Evolutionary conservation across 2,329 filamentous ascomycete species (phyloP).

Genomic region (Verticillium isaacii): DNA sequence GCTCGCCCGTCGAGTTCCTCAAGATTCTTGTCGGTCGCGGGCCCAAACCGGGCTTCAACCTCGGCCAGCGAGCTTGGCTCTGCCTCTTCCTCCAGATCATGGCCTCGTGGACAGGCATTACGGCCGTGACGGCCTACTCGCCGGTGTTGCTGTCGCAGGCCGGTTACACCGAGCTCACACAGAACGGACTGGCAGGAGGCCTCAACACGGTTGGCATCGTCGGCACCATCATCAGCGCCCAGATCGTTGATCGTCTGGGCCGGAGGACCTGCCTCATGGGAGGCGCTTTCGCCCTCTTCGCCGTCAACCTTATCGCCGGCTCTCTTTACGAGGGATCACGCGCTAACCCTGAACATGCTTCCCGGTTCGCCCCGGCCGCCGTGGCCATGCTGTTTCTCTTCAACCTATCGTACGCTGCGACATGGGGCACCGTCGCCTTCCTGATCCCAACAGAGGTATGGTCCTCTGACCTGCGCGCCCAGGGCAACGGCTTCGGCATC

Average conservation of each 20-base stretch:
- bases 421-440: slow-evolving; percentile 44
- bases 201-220: slow-evolving; percentile 47
- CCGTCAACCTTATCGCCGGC: slow-evolving; percentile 37
- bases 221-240: slow-evolving; percentile 44
- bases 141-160: slow-evolving; percentile 25
- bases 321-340: slow-evolving; percentile 35
- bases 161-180: slow-evolving; percentile 30
- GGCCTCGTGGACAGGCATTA: slow-evolving; percentile 67
- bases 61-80: slow-evolving; percentile 66
- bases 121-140: slow-evolving; percentile 58
- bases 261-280: slow-evolving; percentile 33
- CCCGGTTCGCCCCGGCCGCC: slow-evolving; percentile 36
- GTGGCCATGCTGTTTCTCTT: slow-evolving; percentile 45
- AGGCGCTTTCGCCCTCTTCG: slow-evolving; percentile 30
- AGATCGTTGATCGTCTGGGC: slow-evolving; percentile 45
- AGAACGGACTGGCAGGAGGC: slow-evolving; percentile 43
- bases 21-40: slow-evolving; percentile 32
- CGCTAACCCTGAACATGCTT: slow-evolving; percentile 25
- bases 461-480: slow-evolving; percentile 49
- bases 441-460: slow-evolving; percentile 52
- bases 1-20: slow-evolving; percentile 26
- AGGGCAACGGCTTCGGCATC: slow-evolving; percentile 55
- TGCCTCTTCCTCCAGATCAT: slow-evolving; percentile 69
- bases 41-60: slow-evolving; percentile 44
- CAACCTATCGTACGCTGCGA: slow-evolving; percentile 46